Base-by-base conservation (phyloP, 164 flowering plant genomes). In the Nymphaea colorata region DNA sequence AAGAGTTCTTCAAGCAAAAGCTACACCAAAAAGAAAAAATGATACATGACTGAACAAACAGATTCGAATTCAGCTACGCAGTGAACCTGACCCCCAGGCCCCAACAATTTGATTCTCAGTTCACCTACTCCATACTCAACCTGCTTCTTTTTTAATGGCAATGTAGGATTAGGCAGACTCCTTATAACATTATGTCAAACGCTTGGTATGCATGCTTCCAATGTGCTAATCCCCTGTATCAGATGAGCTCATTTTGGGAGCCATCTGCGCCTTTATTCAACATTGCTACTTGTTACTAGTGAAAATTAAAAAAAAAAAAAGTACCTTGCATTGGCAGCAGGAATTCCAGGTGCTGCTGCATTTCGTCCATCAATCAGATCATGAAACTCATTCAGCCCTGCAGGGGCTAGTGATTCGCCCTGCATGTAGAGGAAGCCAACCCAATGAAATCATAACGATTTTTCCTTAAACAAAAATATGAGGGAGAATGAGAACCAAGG, bases 251-350 rank as follows among this genome's bases (percentile, higher is more conserved):
- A 25, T 25, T 25, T 25, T 25, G 36, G 36, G 36, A 25, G 36
- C 36, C 36, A 25, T 25, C 36, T 25, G 36, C 36, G 36, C 36
- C 10, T 2, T 55, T 15, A 55, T 55, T 55, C 15, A 8, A 2
- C 15, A 55, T 55, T 8, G 15, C 12, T 15, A 55, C 15, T 25
- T 25, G 36, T 25, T 25, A 25, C 1, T 55, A 44, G 17, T 7
- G 2, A 25, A 25, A 25, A 1, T 25, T 25, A 25, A 25, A 25
- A 25, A 25, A n/a, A 60, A 14, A 6, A n/a, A n/a, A 43, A 3
- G 66, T 79, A 85, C 86, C 86, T 83, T 51, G 89, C 85, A 74
- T 83, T 80, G 62, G 8, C 4, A 7, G 79, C 11, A 6, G 82
- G 36, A 69, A 80, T 70, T 66, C 83, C 85, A 14, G 81, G 72